Percentiles rank a stretch among this genome's conserved stretches.
Evolutionary conservation across 2,329 filamentous ascomycete genomes (phyloP).

Genomic region (Elsinoe arachidis): DNA sequence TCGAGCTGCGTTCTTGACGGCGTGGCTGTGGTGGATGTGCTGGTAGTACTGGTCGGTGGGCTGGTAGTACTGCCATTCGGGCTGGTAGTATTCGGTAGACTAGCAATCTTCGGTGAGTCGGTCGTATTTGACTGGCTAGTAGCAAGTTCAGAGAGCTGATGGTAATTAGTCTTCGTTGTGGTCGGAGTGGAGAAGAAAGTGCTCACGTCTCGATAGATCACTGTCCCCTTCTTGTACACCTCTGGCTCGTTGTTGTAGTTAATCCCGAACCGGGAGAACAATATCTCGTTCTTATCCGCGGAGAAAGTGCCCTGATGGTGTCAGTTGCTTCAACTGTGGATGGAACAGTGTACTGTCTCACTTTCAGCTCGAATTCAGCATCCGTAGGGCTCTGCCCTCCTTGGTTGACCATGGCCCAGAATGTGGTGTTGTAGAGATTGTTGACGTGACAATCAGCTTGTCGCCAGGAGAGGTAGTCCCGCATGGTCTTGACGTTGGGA

Average conservation of each 20-base stretch:
- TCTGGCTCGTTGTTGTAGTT: conserved; percentile 97
- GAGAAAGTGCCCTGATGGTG: conserved; percentile 65
- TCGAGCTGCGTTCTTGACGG: conserved; percentile 74
- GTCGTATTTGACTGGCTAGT: background rate
- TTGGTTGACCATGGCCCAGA: conserved; percentile 77
- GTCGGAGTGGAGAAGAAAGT: background rate
- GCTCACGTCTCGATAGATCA: conserved; percentile 58
- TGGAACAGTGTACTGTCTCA: conserved; percentile 28
- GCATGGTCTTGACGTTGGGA: conserved; percentile 68
- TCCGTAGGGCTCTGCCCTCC: conserved; percentile 68
- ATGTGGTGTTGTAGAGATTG: conserved; percentile 95
- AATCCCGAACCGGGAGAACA: conserved; percentile 79
- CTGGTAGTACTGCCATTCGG: too few species aligned
- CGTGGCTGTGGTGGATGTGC: conserved; percentile 31
- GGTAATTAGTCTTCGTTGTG: too few species aligned
- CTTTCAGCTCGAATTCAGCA: conserved; percentile 72
- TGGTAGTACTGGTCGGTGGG: background rate
- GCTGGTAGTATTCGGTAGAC: too few species aligned
- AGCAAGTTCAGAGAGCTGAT: background rate
- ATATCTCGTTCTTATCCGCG: conserved; percentile 88
- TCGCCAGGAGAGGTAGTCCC: conserved; percentile 95
- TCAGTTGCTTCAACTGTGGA: background rate
- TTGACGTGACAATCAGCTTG: conserved; percentile 98
- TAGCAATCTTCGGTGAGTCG: too few species aligned
- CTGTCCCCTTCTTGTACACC: conserved; percentile 87